Base-by-base conservation (phyloP, 2,329 filamentous ascomycete species). In the Colletotrichum eremochloae region DNA sequence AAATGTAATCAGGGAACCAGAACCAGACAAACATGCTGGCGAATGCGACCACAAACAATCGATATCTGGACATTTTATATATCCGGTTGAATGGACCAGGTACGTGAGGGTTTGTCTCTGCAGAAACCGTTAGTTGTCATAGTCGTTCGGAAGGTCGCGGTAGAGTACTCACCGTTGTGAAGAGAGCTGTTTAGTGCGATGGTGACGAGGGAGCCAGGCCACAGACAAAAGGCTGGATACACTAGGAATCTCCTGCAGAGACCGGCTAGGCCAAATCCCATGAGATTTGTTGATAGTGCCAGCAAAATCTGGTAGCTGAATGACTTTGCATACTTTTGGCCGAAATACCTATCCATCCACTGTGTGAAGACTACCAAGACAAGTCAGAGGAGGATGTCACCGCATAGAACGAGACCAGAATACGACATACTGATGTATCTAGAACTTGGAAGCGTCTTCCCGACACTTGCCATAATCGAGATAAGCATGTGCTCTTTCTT, bases 391-490 rank as follows among this genome's bases (percentile, higher is more conserved):
- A 14, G 18, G 9, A n/a, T 14, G 6, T n/a, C 1, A 36, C 31
- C 2, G 29, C 3, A 24, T 1, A 3, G 4, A 5, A 1, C 3
- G 3, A 5, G n/a, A 15, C 15, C 20, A 20, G 1, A 8, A 5
- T 1, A n/a, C 5, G 2, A 36, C 68, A 52, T 18, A 71, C 68
- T 82, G 53, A 86, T 84, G 63, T 82, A 81, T 73, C 77, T 82
- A 2, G 86, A 83, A 75, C 86, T 86, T 0, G 85, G 83, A 3
- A 80, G 78, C 33, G 80, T 80, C 53, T 81, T 84, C 0, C 83
- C 82, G 0, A 86, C 86, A 76, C 90, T 90, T 42, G 89, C 86
- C 85, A 88, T 87, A 71, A 87, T 85, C n/a, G 84, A 84, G 58
- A 89, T 84, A 5, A 89, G 77, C 75, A 87, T 83, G 75, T 89